A percentile compares a stretch with the other conserved stretches of the same genome.
Conservation (phyloP, 768 basidiomycete genomes). For the Suillus placidus region DNA sequence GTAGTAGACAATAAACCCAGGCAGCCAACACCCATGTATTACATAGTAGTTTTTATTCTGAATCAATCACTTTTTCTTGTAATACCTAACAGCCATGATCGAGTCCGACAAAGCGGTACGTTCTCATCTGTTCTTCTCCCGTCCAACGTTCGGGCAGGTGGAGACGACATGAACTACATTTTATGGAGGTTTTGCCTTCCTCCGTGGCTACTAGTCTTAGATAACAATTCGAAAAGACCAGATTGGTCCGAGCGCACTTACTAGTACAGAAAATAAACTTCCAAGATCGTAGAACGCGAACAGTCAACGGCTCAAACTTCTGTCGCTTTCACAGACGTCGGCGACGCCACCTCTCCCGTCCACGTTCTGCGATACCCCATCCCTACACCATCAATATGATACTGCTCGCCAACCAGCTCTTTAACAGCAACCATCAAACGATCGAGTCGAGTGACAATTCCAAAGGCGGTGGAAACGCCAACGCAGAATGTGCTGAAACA, state of each 20-base stretch:
- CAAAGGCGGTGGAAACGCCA: conserved; percentile 69
- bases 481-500: conserved; percentile 64
- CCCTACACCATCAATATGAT: conserved; percentile 77
- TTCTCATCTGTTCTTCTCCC: too few relatives aligned
- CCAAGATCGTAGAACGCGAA: not conserved
- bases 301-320: not conserved
- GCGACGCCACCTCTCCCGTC: conserved; percentile 34
- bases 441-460: conserved; percentile 74
- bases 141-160: not conserved
- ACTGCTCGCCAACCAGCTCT: conserved; percentile 85
- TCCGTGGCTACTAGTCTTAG: too few relatives aligned
- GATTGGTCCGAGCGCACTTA: not conserved
- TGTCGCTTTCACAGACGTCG: conserved; percentile 24
- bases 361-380: conserved; percentile 22
- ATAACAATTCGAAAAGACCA: not conserved
- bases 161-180: not conserved
- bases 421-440: conserved; percentile 80
- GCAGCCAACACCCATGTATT: not conserved
- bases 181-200: not conserved
- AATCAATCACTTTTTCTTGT: not conserved
- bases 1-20: not conserved
- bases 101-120: too few relatives aligned
- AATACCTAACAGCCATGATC: not conserved
- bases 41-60: not conserved
- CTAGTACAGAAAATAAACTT: not conserved